Conservation (phyloP, 169 alveolate genomes). For the Plasmodium adleri region DNA sequence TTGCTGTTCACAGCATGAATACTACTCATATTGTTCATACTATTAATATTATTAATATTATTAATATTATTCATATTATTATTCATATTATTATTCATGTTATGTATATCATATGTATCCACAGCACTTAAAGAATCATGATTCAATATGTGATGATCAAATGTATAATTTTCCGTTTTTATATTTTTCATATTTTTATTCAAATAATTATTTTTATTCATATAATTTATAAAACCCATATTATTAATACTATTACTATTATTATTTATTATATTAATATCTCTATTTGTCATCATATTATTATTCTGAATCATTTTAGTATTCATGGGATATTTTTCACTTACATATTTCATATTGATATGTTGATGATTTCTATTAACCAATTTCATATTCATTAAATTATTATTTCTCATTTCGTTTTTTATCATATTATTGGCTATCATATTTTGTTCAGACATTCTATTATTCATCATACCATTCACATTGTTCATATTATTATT, state of each 20-base stretch:
- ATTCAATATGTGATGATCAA: constrained; percentile 21
- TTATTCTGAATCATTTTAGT: neutral
- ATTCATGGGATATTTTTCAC: constrained; percentile 9
- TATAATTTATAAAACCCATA: constrained; percentile 18
- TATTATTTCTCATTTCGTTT: neutral
- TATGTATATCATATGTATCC: neutral
- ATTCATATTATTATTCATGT: neutral
- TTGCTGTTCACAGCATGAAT: neutral
- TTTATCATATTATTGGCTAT: neutral
- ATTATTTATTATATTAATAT: constrained; percentile 2
- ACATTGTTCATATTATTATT: constrained; percentile 4
- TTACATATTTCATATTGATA: constrained; percentile 1
- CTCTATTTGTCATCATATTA: constrained; percentile 10
- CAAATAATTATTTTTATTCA: constrained; percentile 17
- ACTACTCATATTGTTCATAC: neutral
- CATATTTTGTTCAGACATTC: neutral
- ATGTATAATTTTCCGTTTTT: constrained; percentile 32
- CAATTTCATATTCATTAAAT: constrained; percentile 15
- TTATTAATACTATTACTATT: constrained; percentile 10
- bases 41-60: neutral
- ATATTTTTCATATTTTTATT: constrained; percentile 54
- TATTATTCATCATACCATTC: neutral
- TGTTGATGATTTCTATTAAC: constrained; percentile 10
- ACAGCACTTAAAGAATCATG: neutral
- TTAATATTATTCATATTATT: neutral